A percentile compares a stretch with the other conserved stretches of the same genome.
Conservation (phyloP, 441 rosid species). For the Dalechampia spathulata region DNA sequence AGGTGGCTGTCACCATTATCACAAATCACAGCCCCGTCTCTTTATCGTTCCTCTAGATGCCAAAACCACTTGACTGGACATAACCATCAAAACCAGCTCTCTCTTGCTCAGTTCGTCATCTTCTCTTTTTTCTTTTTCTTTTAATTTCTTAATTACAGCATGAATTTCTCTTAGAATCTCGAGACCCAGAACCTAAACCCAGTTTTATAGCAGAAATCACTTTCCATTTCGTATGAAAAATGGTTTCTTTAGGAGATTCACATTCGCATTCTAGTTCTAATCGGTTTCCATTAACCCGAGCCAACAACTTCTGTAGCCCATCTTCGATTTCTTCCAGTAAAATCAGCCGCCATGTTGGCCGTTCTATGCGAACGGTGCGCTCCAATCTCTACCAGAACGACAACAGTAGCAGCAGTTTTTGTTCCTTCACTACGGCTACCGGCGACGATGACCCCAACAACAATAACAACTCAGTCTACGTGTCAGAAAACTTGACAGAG, state of each 20-base stretch:
- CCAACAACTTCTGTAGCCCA: constrained; percentile 31
- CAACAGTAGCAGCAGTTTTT: constrained; percentile 18
- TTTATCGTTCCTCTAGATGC: constrained; percentile 23
- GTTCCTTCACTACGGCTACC: constrained; percentile 44
- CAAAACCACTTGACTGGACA: constrained; percentile 17
- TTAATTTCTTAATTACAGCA: background rate
- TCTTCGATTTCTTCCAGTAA: constrained; percentile 27
- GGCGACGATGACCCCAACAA: background rate
- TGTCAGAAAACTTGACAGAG: constrained; percentile 66
- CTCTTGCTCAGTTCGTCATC: background rate
- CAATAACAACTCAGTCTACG: constrained; percentile 35
- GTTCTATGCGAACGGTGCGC: constrained; percentile 87
- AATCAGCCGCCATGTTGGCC: constrained; percentile 51
- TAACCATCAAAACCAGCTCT: constrained; percentile 17
- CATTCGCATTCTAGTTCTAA: constrained; percentile 19
- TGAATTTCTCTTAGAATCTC: constrained; percentile 17
- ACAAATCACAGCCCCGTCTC: constrained; percentile 3
- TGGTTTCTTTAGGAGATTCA: constrained; percentile 79
- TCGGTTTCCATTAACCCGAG: constrained; percentile 12
- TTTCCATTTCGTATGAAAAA: constrained; percentile 3
- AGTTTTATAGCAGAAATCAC: too few species aligned
- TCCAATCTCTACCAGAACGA: constrained; percentile 49
- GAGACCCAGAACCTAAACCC: background rate
- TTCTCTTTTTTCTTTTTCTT: background rate
- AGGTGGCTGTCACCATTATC: background rate